Conservation (phyloP, 352 stramenopile species). For the Proteromonas lacertae region DNA sequence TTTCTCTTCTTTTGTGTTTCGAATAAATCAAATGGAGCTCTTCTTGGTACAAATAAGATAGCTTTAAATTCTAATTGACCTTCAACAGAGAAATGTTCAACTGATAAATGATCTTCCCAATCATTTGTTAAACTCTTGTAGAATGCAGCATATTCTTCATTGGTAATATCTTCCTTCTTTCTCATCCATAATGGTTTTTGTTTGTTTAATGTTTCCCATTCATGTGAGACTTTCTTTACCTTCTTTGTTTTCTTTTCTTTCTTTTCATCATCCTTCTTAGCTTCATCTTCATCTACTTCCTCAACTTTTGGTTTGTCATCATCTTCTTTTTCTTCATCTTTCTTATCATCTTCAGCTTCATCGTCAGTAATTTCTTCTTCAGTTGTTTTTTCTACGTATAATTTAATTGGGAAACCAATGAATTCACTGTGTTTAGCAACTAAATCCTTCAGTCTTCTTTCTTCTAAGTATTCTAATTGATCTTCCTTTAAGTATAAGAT, state of each 20-base stretch:
- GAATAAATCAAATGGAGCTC: slow-evolving; percentile 98
- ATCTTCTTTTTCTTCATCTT: slow-evolving; percentile 71
- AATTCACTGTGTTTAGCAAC: slow-evolving; percentile 99
- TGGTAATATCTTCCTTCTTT: slow-evolving; percentile 88
- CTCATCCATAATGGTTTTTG: slow-evolving; percentile 99
- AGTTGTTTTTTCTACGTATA: slow-evolving; percentile 96
- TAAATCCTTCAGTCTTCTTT: slow-evolving; percentile 52
- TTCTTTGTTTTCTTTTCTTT: slow-evolving; percentile 40
- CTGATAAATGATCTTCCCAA: slow-evolving; percentile 53
- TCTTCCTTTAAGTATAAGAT: slow-evolving; percentile 92
- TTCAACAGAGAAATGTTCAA: slow-evolving; percentile 82
- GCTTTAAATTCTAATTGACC: slow-evolving; percentile 95
- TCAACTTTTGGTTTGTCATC: slow-evolving; percentile 61
- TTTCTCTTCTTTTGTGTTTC: slow-evolving; percentile 97
- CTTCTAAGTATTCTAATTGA: slow-evolving; percentile 92
- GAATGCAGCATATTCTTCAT: slow-evolving; percentile 95
- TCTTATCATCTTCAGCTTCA: too few species aligned
- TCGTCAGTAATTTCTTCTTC: slow-evolving; percentile 97
- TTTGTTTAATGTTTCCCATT: slow-evolving; percentile 91
- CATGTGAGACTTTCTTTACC: slow-evolving; percentile 34
- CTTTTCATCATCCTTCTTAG: slow-evolving; percentile 88
- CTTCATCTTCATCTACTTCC: slow-evolving; percentile 84
- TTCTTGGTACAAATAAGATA: slow-evolving; percentile 86
- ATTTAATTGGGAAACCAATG: slow-evolving; percentile 97
- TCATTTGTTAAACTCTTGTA: slow-evolving; percentile 99